A percentile compares a stretch with the other conserved stretches of the same genome.
phyloP scores from a whole-genome alignment of 352 stramenopile genomes.

The Pythium guiyangense region DNA sequence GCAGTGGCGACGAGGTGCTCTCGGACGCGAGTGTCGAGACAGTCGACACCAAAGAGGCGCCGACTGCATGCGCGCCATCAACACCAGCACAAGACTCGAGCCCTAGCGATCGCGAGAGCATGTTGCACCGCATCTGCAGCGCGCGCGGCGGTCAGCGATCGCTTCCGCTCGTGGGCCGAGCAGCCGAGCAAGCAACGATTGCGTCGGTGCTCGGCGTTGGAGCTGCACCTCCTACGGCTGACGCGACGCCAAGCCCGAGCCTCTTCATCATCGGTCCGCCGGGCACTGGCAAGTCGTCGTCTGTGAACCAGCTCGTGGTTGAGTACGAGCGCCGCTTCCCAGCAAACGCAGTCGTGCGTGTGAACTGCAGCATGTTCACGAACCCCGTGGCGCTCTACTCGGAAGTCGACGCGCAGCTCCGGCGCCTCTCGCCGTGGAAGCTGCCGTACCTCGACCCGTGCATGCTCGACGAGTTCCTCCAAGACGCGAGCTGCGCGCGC shows the following conservation, averaged over 20 bases:
- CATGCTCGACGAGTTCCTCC: slow-evolving; percentile 45
- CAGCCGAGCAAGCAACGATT: slow-evolving; percentile 33
- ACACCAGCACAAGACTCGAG: neutral
- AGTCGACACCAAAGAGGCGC: neutral
- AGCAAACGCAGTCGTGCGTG: slow-evolving; percentile 21
- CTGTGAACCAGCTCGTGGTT: slow-evolving; percentile 31
- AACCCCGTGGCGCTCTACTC: slow-evolving; percentile 41
- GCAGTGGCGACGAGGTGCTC: slow-evolving; percentile 7
- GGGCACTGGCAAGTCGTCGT: slow-evolving; percentile 67
- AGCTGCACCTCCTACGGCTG: neutral
- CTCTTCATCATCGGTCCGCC: slow-evolving; percentile 67
- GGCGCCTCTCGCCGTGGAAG: slow-evolving; percentile 15
- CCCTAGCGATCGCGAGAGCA: slow-evolving; percentile 11
- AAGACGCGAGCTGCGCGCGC: neutral
- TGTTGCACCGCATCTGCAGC: slow-evolving; percentile 31
- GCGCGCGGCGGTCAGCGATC: slow-evolving; percentile 10
- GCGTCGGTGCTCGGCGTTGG: slow-evolving; percentile 20
- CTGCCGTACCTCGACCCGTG: slow-evolving; percentile 35
- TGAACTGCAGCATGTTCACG: slow-evolving; percentile 70
- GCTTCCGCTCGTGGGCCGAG: slow-evolving; percentile 32
- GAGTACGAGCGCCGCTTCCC: slow-evolving; percentile 20
- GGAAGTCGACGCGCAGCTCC: slow-evolving; percentile 27
- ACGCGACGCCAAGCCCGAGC: slow-evolving; percentile 10
- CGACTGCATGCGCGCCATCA: too few relatives aligned
- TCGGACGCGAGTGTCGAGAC: slow-evolving; percentile 12